Percentiles rank a stretch among this genome's conserved stretches.
Evolutionary conservation across 139 green algal genomes (phyloP).

Genomic region (Haematococcus lacustris): DNA sequence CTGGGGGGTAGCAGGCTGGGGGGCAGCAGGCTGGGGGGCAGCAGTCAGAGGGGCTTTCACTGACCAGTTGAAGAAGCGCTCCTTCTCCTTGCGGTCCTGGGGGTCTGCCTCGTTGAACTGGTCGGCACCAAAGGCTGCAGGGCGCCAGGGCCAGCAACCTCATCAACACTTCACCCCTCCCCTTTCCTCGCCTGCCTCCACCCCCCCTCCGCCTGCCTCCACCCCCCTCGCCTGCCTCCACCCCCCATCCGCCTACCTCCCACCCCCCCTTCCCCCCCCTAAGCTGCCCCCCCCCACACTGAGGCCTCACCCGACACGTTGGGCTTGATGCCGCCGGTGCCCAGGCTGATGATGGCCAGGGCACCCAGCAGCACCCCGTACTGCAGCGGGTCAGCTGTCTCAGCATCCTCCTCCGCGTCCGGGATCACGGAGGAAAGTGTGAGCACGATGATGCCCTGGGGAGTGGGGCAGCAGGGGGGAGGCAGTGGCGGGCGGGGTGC

Average conservation of each 20-base stretch:
- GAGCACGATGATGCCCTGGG: slow-evolving; percentile 70
- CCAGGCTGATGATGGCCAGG: slow-evolving; percentile 83
- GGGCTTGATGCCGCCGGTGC: slow-evolving; percentile 95
- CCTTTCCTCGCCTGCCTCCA: too few relatives aligned
- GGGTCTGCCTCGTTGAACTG: slow-evolving; percentile 86
- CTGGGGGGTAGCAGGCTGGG: too few relatives aligned
- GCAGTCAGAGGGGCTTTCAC: too few relatives aligned
- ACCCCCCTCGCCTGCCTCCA: too few relatives aligned
- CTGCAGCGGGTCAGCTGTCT: slow-evolving; percentile 40
- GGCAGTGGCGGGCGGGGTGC: not conserved
- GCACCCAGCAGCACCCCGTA: slow-evolving; percentile 50
- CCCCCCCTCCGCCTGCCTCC: too few relatives aligned
- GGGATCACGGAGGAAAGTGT: slow-evolving; percentile 44
- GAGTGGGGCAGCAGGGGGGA: not conserved
- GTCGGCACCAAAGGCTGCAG: slow-evolving; percentile 95
- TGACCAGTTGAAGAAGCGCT: slow-evolving; percentile 31
- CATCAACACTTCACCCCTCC: too few relatives aligned
- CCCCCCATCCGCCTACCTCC: too few relatives aligned
- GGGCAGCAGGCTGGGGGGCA: too few relatives aligned
- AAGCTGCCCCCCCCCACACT: too few relatives aligned
- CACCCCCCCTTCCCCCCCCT: too few relatives aligned
- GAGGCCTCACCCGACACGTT: too few relatives aligned
- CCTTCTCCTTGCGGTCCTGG: slow-evolving; percentile 73
- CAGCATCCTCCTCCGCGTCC: slow-evolving; percentile 16
- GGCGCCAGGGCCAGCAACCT: too few relatives aligned